phyloP scores from a whole-genome alignment of 2,329 filamentous ascomycete species.

The Colletotrichum lentis region DNA sequence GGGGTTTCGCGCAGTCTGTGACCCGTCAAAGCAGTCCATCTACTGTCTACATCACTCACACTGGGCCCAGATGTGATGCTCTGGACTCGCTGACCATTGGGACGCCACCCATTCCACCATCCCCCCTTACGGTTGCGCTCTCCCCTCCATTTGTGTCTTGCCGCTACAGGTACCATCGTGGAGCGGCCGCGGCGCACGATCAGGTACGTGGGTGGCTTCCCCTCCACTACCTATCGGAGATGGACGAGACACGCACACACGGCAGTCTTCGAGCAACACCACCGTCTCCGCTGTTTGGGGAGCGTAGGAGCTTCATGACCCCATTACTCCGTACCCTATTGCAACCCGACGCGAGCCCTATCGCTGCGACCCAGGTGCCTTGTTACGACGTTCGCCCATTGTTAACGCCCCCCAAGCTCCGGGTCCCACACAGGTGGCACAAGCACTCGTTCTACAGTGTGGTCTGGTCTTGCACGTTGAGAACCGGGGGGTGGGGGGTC shows the following conservation, averaged over 20 bases:
- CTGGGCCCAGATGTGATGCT: neutral
- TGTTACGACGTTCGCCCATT: neutral
- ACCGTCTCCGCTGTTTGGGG: slow-evolving; percentile 7
- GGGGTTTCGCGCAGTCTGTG: slow-evolving; percentile 8
- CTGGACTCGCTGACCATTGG: slow-evolving; percentile 25
- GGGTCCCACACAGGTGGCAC: neutral
- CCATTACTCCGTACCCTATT: slow-evolving; percentile 18
- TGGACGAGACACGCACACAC: slow-evolving; percentile 5
- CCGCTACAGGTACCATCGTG: slow-evolving; percentile 16
- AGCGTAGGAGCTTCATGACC: slow-evolving; percentile 10
- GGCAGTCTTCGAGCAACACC: slow-evolving; percentile 1
- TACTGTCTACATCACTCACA: too few species aligned
- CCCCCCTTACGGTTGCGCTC: slow-evolving; percentile 23
- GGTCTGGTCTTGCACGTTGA: neutral
- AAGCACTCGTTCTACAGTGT: slow-evolving; percentile 5
- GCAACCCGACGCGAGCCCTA: slow-evolving; percentile 10
- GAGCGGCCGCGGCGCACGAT: slow-evolving; percentile 21
- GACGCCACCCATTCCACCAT: slow-evolving; percentile 27
- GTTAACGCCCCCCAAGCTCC: neutral
- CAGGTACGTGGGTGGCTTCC: slow-evolving; percentile 21
- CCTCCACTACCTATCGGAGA: slow-evolving; percentile 10
- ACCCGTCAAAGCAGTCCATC: neutral
- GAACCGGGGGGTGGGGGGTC: too few species aligned
- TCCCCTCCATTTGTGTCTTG: slow-evolving; percentile 4
- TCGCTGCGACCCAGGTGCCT: neutral